Conservation (phyloP, 495 filamentous ascomycete genomes). For the Articulospora tetracladia region DNA sequence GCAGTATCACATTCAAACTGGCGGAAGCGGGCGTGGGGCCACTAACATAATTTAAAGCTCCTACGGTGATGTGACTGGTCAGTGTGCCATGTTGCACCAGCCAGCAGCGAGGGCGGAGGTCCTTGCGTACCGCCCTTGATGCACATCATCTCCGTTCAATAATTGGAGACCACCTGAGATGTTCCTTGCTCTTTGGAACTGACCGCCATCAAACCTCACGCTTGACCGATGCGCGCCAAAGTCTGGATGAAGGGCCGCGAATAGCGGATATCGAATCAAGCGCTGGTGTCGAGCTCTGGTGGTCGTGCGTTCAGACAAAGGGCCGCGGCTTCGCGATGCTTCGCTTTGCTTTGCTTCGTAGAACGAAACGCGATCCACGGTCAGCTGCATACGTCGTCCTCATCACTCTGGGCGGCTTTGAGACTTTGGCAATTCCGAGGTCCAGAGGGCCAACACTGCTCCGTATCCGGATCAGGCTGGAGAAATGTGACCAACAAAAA, state of each 20-base stretch:
- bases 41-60: conserved; percentile 12
- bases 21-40: background rate
- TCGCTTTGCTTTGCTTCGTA: conserved; percentile 2
- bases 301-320: no score
- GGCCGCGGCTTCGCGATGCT: no score
- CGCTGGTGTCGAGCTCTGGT: background rate
- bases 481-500: background rate
- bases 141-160: conserved; percentile 21
- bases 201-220: conserved; percentile 8
- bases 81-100: background rate
- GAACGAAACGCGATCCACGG: conserved; percentile 8
- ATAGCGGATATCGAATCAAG: background rate
- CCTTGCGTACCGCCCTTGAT: conserved; percentile 18
- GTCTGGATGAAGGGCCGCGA: background rate
- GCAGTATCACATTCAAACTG: background rate
- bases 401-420: background rate
- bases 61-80: conserved; percentile 6
- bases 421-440: background rate
- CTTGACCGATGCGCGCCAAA: background rate
- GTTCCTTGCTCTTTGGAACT: conserved; percentile 6
- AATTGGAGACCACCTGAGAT: background rate
- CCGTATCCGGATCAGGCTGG: conserved; percentile 12
- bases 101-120: background rate
- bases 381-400: conserved; percentile 9
- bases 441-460: background rate